Evolutionary conservation across 768 basidiomycete species (phyloP), one percentile per base, ranked within the genome.

Genomic region (Leccinum barrowsii): DNA sequence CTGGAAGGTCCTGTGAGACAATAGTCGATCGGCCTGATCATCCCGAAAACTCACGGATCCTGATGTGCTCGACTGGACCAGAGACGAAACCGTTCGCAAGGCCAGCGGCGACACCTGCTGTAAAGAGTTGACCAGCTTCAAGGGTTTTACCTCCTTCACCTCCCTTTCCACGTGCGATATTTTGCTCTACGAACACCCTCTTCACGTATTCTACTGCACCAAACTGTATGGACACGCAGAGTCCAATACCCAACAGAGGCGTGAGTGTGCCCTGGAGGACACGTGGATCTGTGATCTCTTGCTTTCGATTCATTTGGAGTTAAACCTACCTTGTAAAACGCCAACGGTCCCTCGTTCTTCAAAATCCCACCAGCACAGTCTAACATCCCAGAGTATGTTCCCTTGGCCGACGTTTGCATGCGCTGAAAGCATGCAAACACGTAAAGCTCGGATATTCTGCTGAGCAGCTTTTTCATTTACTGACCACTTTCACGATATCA

Each of bases 181-280:
- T 95, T 58, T 80, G 80, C 42, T 73, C 67, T 3, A 85, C 82
- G 65, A 95, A 94, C 64, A 80, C 77, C 17, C 94, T 85, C 73
- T 98, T 98, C 50, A 86, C 78, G 62, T 84, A 86, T 74, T 96
- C 94, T 58, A 98, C 79, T 28, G 85, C 92, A 57, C 86, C 94
- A 69, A 98, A 98, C 71, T 98, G 94, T 69, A 98, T 98, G 11
- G 94, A 95, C 5, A 98, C 94, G 67, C 94, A 98, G 42, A 91
- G 81, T 61, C 94, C 94, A 61, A 98, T 95, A 46, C 94, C 94
- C 19, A 96, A 77, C 11, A 98, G 77, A 11, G 94, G 94, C 1
- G 93, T 89, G 50, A 96, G 74, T 1, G 94, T 95, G 56, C 94
- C 94, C 93, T 96, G 58, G 10, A 58, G 40, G 17, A 30, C 60